Evolutionary conservation across 768 basidiomycete genomes (phyloP), one percentile per base, ranked within the genome.

Genomic region (Suillus lakei): DNA sequence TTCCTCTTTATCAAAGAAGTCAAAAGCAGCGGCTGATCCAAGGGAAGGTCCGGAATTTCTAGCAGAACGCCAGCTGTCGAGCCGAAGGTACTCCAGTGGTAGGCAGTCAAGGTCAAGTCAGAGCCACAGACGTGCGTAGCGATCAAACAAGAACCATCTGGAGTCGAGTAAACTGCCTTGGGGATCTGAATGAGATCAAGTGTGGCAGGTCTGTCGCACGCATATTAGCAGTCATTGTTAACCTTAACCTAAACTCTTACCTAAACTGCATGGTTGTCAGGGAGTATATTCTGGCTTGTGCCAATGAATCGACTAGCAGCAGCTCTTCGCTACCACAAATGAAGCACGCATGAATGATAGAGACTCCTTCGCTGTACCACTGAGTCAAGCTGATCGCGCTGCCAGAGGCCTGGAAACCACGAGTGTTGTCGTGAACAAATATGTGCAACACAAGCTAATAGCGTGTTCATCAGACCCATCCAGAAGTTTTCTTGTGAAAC

Each of bases 81-180:
- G 3, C 88, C 88, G 64, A 89, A 87, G 2, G 85, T 85, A 13
- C 75, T 76, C 85, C 84, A 87, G 68, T 88, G 88, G 67, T 83
- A 87, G 0, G 82, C 82, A 1, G 75, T 79, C 10, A 84, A 55
- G 46, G 61, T 43, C 4, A 64, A 34, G 38, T 66, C 43, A 26
- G 69, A 53, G n/a, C 71, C 73, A 48, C 70, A 56, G 2, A 61
- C 58, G 41, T 79, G 75, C 7, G 77, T 67, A 3, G 78, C 72
- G 21, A 88, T 41, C n/a, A 88, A 69, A 67, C 86, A 88, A 28
- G 87, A 78, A 0, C 85, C 86, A 67, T 88, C 87, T 0, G 87
- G 86, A 0, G 87, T 81, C 1, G 85, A 81, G 69, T 75, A 75
- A 21, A 83, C 76, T n/a, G 67, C 71, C 18, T 59, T 65, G 0